Percentiles rank a stretch among this genome's conserved stretches.
phyloP scores from a whole-genome alignment of 192 early-diverging fungal species.

The Coemansia guatemalensis region DNA sequence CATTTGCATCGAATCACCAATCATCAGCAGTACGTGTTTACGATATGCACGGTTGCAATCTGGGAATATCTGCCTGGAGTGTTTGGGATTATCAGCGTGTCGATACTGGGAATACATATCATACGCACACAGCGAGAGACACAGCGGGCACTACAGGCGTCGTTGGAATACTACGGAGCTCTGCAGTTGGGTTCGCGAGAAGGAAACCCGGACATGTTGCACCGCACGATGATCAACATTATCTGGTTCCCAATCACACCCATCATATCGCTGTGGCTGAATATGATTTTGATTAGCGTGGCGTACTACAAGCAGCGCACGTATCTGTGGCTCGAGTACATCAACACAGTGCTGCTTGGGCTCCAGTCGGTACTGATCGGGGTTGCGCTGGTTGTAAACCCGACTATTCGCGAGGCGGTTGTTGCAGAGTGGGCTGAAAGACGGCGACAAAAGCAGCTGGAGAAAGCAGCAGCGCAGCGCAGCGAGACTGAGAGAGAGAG shows the following conservation, averaged over 20 bases:
- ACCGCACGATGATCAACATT: slow-evolving; percentile 27
- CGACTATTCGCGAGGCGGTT: slow-evolving; percentile 12
- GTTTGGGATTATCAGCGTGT: slow-evolving; percentile 27
- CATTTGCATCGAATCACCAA: background rate
- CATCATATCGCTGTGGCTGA: slow-evolving; percentile 44
- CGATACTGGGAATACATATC: slow-evolving; percentile 13
- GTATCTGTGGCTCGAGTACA: slow-evolving; percentile 23
- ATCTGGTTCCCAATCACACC: slow-evolving; percentile 47
- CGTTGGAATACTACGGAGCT: slow-evolving; percentile 15
- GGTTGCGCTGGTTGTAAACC: slow-evolving; percentile 35
- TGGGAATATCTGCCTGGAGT: slow-evolving; percentile 38
- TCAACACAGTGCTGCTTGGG: slow-evolving; percentile 26
- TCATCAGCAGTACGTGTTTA: slow-evolving; percentile 17
- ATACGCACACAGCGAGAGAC: slow-evolving; percentile 21
- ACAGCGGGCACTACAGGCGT: slow-evolving; percentile 5
- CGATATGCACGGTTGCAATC: slow-evolving; percentile 6
- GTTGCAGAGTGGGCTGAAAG: background rate
- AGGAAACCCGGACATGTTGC: slow-evolving; percentile 15
- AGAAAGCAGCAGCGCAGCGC: background rate
- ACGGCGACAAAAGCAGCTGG: slow-evolving; percentile 3
- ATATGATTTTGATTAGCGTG: slow-evolving; percentile 18
- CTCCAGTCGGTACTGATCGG: slow-evolving; percentile 35
- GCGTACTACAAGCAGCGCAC: slow-evolving; percentile 22
- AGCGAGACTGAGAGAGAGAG: background rate
- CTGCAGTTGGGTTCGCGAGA: background rate